Percentiles rank a stretch among this genome's conserved stretches.
Conservation (phyloP, 73 alveolate species). For the Paramecium bursaria region DNA sequence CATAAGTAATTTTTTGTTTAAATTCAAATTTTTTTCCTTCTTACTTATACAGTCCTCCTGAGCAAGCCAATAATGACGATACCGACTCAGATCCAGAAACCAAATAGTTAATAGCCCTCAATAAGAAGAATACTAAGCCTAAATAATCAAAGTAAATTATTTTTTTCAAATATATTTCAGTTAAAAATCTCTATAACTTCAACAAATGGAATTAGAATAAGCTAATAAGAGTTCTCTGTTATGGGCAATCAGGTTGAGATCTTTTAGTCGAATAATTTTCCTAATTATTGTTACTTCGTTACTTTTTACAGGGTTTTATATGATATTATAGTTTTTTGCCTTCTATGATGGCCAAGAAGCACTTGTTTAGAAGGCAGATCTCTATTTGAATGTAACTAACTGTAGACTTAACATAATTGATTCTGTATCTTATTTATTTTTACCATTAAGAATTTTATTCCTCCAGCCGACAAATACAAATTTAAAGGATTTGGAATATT, state of each 20-base stretch:
- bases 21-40: no score
- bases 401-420: slow-evolving; percentile 44
- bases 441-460: no score
- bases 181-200: background rate
- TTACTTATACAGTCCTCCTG: no score
- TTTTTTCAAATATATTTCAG: no score
- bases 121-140: no score
- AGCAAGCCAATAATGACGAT: no score
- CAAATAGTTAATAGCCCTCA: no score
- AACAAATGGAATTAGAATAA: slow-evolving; percentile 48
- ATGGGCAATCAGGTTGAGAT: slow-evolving; percentile 58
- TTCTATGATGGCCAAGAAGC: slow-evolving; percentile 39
- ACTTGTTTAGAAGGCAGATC: background rate
- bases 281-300: slow-evolving; percentile 29
- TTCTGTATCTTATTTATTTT: background rate
- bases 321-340: slow-evolving; percentile 41
- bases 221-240: background rate
- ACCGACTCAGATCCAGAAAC: no score
- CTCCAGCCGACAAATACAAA: no score
- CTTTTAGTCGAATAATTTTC: slow-evolving; percentile 22
- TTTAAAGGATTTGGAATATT: slow-evolving; percentile 26
- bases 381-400: slow-evolving; percentile 10
- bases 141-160: no score
- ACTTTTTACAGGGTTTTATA: slow-evolving; percentile 36
- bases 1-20: no score